These are phyloP conservation scores for Epichloe baconii DNA, from an alignment of 2,329 filamentous ascomycete species.

Conservation along the genomic window DNA sequence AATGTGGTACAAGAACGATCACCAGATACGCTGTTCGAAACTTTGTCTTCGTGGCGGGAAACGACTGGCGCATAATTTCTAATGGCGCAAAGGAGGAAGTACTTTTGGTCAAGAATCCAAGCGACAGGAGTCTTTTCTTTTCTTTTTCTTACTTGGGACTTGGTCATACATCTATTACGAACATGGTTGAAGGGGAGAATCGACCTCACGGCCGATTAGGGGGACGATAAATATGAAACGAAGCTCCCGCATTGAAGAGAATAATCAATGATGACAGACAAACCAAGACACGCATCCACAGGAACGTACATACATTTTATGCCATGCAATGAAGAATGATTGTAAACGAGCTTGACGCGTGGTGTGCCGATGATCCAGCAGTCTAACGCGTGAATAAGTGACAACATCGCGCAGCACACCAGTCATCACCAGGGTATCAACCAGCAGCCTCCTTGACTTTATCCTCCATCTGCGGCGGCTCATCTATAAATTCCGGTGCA, in stretches of 20 bases:
- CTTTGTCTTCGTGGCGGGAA: background rate
- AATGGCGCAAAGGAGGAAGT: background rate
- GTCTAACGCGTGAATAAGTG: background rate
- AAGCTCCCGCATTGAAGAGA: background rate
- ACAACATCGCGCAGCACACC: background rate
- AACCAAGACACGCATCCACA: background rate
- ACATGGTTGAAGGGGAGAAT: too few relatives aligned
- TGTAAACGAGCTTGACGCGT: background rate
- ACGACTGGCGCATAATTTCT: background rate
- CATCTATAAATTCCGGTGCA: slow-evolving; percentile 80
- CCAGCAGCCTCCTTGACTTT: slow-evolving; percentile 75
- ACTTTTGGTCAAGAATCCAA: background rate
- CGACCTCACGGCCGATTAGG: too few relatives aligned
- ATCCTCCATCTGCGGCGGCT: slow-evolving; percentile 57
- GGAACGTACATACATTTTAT: background rate
- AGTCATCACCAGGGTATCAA: slow-evolving; percentile 14
- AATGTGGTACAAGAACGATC: background rate
- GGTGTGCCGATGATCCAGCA: background rate
- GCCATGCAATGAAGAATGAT: background rate
- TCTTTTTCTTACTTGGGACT: background rate
- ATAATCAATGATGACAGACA: background rate
- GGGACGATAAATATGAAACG: background rate
- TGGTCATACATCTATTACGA: background rate
- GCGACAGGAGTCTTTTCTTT: background rate
- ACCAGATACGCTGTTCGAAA: background rate